These are phyloP conservation scores for Cerrena zonata DNA, from an alignment of 1,284 basidiomycete genomes.

Conservation along the genomic window DNA sequence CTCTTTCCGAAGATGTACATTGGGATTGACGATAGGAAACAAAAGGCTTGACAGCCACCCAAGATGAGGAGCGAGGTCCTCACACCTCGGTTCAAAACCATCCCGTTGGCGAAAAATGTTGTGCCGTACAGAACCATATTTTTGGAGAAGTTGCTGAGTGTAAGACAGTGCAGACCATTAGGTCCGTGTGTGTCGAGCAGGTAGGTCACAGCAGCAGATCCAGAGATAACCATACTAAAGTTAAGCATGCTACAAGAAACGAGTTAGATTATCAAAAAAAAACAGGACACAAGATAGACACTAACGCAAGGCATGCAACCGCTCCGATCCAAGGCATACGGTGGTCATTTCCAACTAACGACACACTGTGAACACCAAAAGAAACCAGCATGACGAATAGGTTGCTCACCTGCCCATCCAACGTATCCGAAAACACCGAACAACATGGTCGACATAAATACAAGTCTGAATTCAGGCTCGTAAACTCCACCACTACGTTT, in stretches of 20 bases:
- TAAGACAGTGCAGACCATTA: conserved; percentile 37
- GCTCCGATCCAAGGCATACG: conserved; percentile 42
- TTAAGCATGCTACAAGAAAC: conserved; percentile 24
- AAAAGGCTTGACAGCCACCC: conserved; percentile 34
- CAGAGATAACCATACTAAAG: conserved; percentile 38
- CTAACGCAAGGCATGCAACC: conserved; percentile 36
- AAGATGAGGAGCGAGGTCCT: conserved; percentile 35
- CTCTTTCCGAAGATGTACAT: conserved; percentile 41
- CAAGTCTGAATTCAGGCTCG: conserved; percentile 42
- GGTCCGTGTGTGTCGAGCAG: conserved; percentile 38
- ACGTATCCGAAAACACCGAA: conserved; percentile 40
- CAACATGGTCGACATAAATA: conserved; percentile 38
- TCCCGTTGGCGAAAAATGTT: conserved; percentile 42
- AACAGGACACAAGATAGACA: not conserved
- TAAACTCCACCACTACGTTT: conserved; percentile 40
- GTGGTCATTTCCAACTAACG: conserved; percentile 32
- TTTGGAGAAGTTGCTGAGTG: conserved; percentile 39
- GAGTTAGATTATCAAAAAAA: not conserved
- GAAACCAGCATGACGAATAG: not conserved
- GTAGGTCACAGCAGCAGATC: conserved; percentile 38
- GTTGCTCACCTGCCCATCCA: conserved; percentile 38
- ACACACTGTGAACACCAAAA: not conserved
- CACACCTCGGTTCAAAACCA: conserved; percentile 34
- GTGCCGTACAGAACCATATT: conserved; percentile 41
- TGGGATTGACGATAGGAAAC: conserved; percentile 34